Base-by-base conservation (phyloP, 306 rosid species). In the Rubus parviflorus region DNA sequence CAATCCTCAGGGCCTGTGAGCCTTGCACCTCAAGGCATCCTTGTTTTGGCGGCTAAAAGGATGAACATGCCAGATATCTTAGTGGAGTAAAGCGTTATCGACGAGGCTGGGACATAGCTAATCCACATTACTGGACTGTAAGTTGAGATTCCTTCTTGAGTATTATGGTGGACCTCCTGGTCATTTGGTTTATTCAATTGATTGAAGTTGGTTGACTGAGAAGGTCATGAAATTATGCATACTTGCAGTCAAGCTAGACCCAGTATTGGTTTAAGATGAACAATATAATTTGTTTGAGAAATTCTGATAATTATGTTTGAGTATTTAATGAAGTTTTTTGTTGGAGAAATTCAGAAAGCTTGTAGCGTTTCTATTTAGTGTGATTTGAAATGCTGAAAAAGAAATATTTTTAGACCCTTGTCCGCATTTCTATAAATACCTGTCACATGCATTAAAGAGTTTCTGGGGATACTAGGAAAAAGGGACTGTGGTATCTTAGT, bases 111-210 rank as follows among this genome's bases (percentile, higher is more conserved):
- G 97, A 89, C 80, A 83, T 94, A 43, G 77, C 89, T 10, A 82
- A 87, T 85, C 88, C 35, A 38, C 90, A 94, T 83, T 92, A 90
- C 86, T 94, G 95, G 97, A 91, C 97, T 9, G 97, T 92, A 88
- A 89, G 98, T 82, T 51, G 64, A 53, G 51, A 15, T 70, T 20
- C 49, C 61, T 74, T 77, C 20, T 17, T 61, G 65, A 47, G 58
- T 65, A 53, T 51, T 11, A n/a, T 38, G 72, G 23, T 38, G 48
- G 41, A 52, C 45, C 22, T 20, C 35, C 5, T 56, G 1, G 62
- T 20, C 16, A 16, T 17, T 63, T 58, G 54, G 42, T 75, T 64
- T 48, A 23, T 47, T 64, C 56, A 11, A 4, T 77, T 48, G 46
- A 38, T 22, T 57, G 23, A 15, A 17, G 22, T 66, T 17, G 12